phyloP scores from a whole-genome alignment of 768 basidiomycete genomes.

The Phanerodontia chrysosporium region DNA sequence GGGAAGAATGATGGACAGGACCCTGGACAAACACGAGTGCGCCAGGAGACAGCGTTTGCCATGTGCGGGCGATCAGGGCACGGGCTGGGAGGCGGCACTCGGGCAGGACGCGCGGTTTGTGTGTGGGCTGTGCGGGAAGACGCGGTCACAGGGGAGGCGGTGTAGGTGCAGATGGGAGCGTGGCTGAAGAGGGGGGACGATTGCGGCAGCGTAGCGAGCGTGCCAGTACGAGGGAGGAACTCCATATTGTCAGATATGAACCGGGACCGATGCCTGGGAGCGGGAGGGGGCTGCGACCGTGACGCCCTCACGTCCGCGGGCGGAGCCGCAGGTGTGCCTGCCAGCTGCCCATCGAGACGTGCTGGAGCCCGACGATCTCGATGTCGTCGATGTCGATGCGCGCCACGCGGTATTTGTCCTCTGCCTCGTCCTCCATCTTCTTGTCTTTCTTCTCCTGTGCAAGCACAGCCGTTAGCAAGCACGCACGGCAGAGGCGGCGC shows the following conservation, averaged over 20 bases:
- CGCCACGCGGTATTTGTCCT: slow-evolving; percentile 62
- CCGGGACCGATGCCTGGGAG: not conserved
- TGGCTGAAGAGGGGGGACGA: not conserved
- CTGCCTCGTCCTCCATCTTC: slow-evolving; percentile 61
- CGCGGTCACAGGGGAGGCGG: not conserved
- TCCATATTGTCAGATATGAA: not conserved
- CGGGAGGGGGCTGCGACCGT: no score
- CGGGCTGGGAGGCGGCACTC: not conserved
- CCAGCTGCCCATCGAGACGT: slow-evolving; percentile 81
- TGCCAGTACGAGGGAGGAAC: not conserved
- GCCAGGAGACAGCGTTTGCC: not conserved
- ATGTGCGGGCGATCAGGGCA: not conserved
- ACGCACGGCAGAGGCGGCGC: no score
- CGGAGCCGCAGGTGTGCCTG: slow-evolving; percentile 68
- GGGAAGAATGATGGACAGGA: not conserved
- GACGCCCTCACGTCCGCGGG: not conserved
- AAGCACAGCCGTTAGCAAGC: not conserved
- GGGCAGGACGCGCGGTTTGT: not conserved
- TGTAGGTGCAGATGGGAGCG: not conserved
- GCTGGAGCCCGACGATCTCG: slow-evolving; percentile 73
- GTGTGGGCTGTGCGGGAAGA: not conserved
- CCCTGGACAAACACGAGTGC: not conserved
- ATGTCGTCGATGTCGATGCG: slow-evolving; percentile 64
- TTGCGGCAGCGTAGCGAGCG: not conserved
- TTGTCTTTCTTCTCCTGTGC: slow-evolving; percentile 44